These are phyloP conservation scores for Akanthomyces uredinophilus DNA, from an alignment of 2,329 filamentous ascomycete species.

Conservation along the genomic window DNA sequence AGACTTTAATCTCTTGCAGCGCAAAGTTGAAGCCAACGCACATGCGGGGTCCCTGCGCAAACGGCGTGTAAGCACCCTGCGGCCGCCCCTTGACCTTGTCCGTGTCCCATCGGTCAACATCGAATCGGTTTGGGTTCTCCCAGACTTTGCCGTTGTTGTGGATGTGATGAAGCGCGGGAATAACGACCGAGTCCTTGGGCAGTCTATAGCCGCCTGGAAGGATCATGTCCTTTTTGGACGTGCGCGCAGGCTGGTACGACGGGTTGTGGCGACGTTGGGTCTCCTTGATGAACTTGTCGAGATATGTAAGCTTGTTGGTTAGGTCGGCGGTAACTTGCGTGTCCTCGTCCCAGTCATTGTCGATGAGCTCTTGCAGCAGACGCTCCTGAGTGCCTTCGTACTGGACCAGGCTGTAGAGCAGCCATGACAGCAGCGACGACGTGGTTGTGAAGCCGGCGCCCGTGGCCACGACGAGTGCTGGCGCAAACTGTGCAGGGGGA, in stretches of 20 bases:
- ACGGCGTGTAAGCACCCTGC: slow-evolving; percentile 51
- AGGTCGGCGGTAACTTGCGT: slow-evolving; percentile 43
- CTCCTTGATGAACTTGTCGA: slow-evolving; percentile 57
- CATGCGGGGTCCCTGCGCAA: slow-evolving; percentile 50
- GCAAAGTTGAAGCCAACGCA: slow-evolving; percentile 64
- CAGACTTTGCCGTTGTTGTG: slow-evolving; percentile 50
- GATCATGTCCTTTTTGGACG: slow-evolving; percentile 49
- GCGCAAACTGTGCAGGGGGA: slow-evolving; percentile 30
- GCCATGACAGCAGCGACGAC: slow-evolving; percentile 53
- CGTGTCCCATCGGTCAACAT: slow-evolving; percentile 56
- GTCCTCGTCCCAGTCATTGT: slow-evolving; percentile 39
- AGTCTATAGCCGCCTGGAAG: slow-evolving; percentile 55
- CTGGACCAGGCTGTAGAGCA: slow-evolving; percentile 46
- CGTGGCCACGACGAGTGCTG: slow-evolving; percentile 43
- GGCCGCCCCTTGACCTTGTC: slow-evolving; percentile 47
- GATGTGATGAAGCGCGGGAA: slow-evolving; percentile 47
- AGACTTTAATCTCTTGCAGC: slow-evolving; percentile 54
- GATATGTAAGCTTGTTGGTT: slow-evolving; percentile 43
- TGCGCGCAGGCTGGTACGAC: slow-evolving; percentile 56
- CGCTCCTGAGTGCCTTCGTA: slow-evolving; percentile 53
- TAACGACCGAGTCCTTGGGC: slow-evolving; percentile 46
- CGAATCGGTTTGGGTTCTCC: slow-evolving; percentile 53
- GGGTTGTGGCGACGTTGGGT: slow-evolving; percentile 56
- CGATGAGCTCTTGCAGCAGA: slow-evolving; percentile 53
- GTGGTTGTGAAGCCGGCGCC: slow-evolving; percentile 59